Conservation (phyloP, 345 rosid genomes). For the Aquilaria sinensis region DNA sequence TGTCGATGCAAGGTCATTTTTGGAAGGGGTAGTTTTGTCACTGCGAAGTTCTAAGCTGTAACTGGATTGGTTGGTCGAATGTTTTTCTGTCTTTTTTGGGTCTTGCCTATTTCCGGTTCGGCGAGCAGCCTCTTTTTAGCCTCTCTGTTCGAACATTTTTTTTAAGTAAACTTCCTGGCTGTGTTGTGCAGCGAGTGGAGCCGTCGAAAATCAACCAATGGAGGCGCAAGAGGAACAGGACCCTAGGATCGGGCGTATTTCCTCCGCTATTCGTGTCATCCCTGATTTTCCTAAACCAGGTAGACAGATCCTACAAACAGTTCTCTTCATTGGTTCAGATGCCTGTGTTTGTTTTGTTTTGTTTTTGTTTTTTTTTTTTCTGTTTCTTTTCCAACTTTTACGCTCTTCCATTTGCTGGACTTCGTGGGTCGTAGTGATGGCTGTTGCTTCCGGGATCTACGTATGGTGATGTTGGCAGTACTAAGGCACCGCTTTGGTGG, state of each 20-base stretch:
- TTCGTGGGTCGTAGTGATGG: too few relatives aligned
- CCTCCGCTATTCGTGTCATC: constrained; percentile 75
- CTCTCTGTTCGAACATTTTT: constrained; percentile 2
- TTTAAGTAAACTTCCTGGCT: constrained; percentile 4
- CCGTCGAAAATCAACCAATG: constrained; percentile 27
- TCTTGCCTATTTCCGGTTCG: not conserved
- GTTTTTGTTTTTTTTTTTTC: not conserved
- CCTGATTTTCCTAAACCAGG: constrained; percentile 95
- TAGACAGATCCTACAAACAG: constrained; percentile 7
- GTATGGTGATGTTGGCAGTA: too few relatives aligned
- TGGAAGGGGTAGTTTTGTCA: constrained; percentile 4
- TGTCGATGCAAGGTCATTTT: not conserved
- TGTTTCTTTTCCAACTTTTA: not conserved
- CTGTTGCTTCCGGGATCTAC: too few relatives aligned
- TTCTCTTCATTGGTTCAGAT: not conserved
- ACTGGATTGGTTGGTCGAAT: not conserved
- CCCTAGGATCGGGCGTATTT: constrained; percentile 55
- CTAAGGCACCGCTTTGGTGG: too few relatives aligned
- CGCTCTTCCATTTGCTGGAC: too few relatives aligned
- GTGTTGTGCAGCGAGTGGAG: constrained; percentile 23
- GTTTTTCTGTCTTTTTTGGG: not conserved
- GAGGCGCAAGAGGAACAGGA: constrained; percentile 43
- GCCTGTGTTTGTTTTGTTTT: not conserved
- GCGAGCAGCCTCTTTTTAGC: constrained; percentile 1
- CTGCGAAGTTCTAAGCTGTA: not conserved